phyloP scores from a whole-genome alignment of 176 grass and related monocot genomes.

The Cenchrus americanus region DNA sequence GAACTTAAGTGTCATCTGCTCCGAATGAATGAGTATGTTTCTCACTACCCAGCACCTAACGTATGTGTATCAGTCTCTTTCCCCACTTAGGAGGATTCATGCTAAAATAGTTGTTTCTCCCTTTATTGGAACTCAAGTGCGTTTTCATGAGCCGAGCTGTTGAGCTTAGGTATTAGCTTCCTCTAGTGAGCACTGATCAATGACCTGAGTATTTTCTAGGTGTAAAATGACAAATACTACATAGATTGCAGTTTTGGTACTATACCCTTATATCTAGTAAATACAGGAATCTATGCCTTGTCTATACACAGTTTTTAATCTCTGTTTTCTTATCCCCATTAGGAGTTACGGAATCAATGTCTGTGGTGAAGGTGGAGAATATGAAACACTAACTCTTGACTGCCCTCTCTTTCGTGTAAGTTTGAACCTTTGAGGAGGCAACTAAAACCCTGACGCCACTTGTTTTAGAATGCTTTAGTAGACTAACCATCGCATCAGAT shows the following conservation, averaged over 20 bases:
- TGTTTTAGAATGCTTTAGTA: slow-evolving; percentile 22
- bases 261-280: slow-evolving; percentile 20
- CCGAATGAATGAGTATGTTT: slow-evolving; percentile 76
- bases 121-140: background rate
- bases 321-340: slow-evolving; percentile 40
- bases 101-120: background rate
- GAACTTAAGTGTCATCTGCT: slow-evolving; percentile 72
- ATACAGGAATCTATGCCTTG: background rate
- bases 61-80: background rate
- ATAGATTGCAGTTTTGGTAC: background rate
- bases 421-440: slow-evolving; percentile 32
- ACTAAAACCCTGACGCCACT: slow-evolving; percentile 11
- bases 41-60: background rate
- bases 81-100: background rate
- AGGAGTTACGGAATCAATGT: slow-evolving; percentile 99
- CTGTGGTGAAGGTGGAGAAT: slow-evolving; percentile 97
- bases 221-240: background rate
- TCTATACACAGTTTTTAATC: slow-evolving; percentile 38
- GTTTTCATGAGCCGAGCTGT: background rate
- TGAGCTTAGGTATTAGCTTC: background rate
- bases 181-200: background rate
- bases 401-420: slow-evolving; percentile 96
- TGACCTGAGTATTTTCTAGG: background rate
- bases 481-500: background rate
- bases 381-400: slow-evolving; percentile 97